Evolutionary conservation across 768 basidiomycete species (phyloP), one percentile per base, ranked within the genome.

Genomic region (Rhodotorula toruloides): DNA sequence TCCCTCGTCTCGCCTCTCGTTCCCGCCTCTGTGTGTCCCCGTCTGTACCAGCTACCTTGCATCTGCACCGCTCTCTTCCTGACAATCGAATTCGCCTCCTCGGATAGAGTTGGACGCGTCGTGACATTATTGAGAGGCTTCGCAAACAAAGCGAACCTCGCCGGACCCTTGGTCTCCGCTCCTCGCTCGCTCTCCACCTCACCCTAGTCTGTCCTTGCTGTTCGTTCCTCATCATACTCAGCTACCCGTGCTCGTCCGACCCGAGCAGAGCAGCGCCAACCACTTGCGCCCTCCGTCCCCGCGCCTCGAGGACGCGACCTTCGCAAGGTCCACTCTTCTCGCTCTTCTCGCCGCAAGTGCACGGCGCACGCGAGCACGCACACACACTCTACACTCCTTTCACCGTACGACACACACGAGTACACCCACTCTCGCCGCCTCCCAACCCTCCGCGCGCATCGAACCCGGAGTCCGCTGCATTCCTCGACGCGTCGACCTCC

Each of bases 141-240:
- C 10, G 42, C 42, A 17, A 17, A 40, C 27, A n/a, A 54, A 39
- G 37, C 34, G 34, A 21, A 19, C 3, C 34, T 5, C 31, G 48
- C 14, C 47, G 13, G n/a, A n/a, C 29, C 7, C 29, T 11, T 29
- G 2, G 14, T 17, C 36, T 25, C 25, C 1, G 25, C 6, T 14
- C 7, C 22, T 34, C 25, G 14, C 31, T 39, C 37, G 25, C 25
- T 19, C 34, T 25, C n/a, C 36, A 39, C 52, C n/a, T n/a, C 53
- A 54, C 54, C 54, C 54, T 40, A 27, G 54, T 54, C 54, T 31
- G 27, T 54, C 54, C n/a, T 54, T 54, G n/a, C 48, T 49, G 29
- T 9, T 19, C 27, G 47, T 29, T 25, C 44, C 19, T 17, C 44
- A 46, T 49, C 48, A 5, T 22, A 4, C 6, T 16, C 40, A 11